Evolutionary conservation across 306 rosid species (phyloP), one percentile per base, ranked within the genome.

Genomic region (Sphenostylis stenocarpa): DNA sequence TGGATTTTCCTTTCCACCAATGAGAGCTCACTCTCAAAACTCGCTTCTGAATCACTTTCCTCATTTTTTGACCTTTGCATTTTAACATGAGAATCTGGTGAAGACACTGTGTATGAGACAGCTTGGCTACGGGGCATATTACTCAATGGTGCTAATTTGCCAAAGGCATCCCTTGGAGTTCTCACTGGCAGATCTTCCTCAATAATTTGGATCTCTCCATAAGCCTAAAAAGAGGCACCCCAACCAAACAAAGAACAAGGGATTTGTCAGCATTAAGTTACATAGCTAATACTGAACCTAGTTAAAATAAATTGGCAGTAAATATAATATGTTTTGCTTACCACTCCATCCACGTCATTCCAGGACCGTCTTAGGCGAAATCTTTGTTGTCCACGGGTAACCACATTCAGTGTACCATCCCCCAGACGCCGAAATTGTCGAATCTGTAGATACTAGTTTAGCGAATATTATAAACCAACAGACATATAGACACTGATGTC

Each of bases 331-430:
- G 61, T 55, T 72, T 61, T 52, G 57, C 97, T 87, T 39, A 95
- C 99, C 92, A 78, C 92, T 90, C 97, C 89, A 41, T 90, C 99
- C 67, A 60, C 92, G 72, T 95, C 99, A 74, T 55, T 80, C 97
- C 96, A 92, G 74, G 78, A 78, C 55, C 93, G 91, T 73, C 79
- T 88, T 24, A 95, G 80, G 75, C 74, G 89, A 86, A 95, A 95
- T 70, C 99, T 80, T 75, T 92, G 97, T 84, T 92, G 96, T 72
- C 97, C 97, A 72, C 97, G 93, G 47, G 96, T 87, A 64, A 95
- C 93, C 78, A 92, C 90, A 79, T 92, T 95, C 60, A 95, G 81
- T 16, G 96, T 90, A 67, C 96, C 96, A 85, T 89, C 93, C 78
- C 87, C 96, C 68, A 95, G 83, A 34, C 94, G 88, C 38, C 94